phyloP scores from a whole-genome alignment of 2,329 filamentous ascomycete species.

The Diaporthe longicolla region DNA sequence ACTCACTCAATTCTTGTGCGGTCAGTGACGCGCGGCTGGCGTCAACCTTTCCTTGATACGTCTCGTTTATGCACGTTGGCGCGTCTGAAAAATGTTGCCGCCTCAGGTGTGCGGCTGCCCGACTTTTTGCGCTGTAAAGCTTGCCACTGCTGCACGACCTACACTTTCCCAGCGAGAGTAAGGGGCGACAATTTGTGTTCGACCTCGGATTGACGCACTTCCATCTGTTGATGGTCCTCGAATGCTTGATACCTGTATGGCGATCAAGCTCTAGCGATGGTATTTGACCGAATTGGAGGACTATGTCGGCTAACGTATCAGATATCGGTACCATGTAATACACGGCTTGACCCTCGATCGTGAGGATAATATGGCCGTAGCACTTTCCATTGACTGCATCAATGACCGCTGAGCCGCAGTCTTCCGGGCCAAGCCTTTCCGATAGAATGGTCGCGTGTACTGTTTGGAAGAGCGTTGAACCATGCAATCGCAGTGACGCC shows the following conservation, averaged over 20 bases:
- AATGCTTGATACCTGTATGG: neutral
- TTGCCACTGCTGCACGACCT: conserved; percentile 10
- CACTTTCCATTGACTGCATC: neutral
- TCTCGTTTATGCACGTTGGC: no score
- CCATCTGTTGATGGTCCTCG: neutral
- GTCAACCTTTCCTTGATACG: neutral
- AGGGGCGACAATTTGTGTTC: no score
- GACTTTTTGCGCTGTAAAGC: neutral
- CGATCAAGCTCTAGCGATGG: neutral
- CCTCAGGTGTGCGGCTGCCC: conserved; percentile 4
- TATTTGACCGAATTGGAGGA: neutral
- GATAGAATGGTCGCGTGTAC: neutral
- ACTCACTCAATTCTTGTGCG: neutral
- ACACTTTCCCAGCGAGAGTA: neutral
- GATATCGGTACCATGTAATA: conserved; percentile 1
- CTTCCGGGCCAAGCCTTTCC: neutral
- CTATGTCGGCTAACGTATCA: neutral
- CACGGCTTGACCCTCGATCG: neutral
- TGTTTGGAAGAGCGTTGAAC: neutral
- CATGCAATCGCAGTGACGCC: neutral
- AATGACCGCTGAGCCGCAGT: conserved; percentile 1
- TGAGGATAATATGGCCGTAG: neutral
- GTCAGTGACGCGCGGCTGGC: neutral
- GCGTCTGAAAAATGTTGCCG: neutral
- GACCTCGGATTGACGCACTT: conserved; percentile 1